Percentiles rank a stretch among this genome's conserved stretches.
phyloP scores from a whole-genome alignment of 306 rosid species.

The Trifolium pratense region DNA sequence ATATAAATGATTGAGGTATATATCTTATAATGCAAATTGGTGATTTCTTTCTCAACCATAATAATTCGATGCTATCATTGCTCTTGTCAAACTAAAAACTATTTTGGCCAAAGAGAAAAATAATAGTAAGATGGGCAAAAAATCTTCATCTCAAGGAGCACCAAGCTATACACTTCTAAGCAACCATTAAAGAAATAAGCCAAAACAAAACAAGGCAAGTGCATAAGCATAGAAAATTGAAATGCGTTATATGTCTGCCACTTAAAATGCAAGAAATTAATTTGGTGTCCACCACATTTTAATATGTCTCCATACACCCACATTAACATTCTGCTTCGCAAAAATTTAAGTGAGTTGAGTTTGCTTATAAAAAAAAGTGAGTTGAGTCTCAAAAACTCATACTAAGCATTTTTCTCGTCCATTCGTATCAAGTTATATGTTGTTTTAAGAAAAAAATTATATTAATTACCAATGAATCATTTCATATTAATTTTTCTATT shows the following conservation, averaged over 20 bases:
- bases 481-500: too few relatives aligned
- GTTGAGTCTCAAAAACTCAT: background rate
- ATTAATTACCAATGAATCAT: too few relatives aligned
- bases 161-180: constrained; percentile 12
- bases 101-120: constrained; percentile 22
- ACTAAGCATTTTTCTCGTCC: too few relatives aligned
- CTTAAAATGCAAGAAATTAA: constrained; percentile 44
- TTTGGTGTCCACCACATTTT: constrained; percentile 54
- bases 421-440: too few relatives aligned
- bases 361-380: too few relatives aligned
- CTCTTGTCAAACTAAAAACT: constrained; percentile 21
- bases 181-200: constrained; percentile 30
- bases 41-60: constrained; percentile 46
- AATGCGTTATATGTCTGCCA: constrained; percentile 72
- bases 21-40: constrained; percentile 45
- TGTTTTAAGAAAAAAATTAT: too few relatives aligned
- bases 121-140: constrained; percentile 28
- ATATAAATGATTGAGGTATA: constrained; percentile 27
- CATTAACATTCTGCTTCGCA: constrained; percentile 41
- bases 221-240: constrained; percentile 36
- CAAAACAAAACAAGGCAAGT: constrained; percentile 39
- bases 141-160: constrained; percentile 27
- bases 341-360: background rate
- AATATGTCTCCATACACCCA: constrained; percentile 49
- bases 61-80: constrained; percentile 43